Base-by-base conservation (phyloP, 495 filamentous ascomycete genomes). In the Parachaetomium inaequale region DNA sequence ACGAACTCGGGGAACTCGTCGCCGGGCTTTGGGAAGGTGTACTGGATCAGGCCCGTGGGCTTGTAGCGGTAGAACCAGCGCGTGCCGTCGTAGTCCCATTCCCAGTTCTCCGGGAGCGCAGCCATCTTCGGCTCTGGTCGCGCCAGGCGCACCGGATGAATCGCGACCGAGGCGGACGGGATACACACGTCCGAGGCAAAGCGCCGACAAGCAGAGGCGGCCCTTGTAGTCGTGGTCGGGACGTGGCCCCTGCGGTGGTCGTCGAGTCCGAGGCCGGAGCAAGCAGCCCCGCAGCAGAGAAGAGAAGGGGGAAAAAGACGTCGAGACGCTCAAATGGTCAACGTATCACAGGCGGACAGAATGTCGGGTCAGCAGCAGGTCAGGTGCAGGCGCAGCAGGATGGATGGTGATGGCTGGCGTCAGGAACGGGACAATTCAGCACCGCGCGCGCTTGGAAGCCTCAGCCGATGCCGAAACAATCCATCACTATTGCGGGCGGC, bases 31-130 rank as follows among this genome's bases (percentile, higher is more conserved):
- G 79, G 79, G 52, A 81, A 82, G 52, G 73, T 75, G 67, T 75
- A 82, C 57, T 82, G 79, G 19, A 75, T 67, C 31, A 75, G 60
- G 0, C 78, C 79, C 14, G 78, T 80, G 23, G 77, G 70, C 62
- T 70, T 77, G 58, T 75, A 81, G 32, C 75, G 72, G 51, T 76
- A 82, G 45, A 78, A 74, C 79, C 79, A 82, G 14, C 79, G 75
- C 31, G 53, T 70, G 29, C 77, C 77, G 49, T 82, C 79, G 60
- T 82, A 80, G 55, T 79, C 79, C 59, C 68, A 73, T 54, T 80
- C 75, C 79, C 79, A 82, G 57, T 75, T 74, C 21, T 75, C 73
- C 0, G 78, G 78, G 32, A 82, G 73, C 53, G 56, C 61, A 21
- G 75, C 55, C 74, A 79, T 78, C 4, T 23, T 53, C 50, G 28